Conservation (phyloP, 2,329 filamentous ascomycete genomes). For the Sporothrix globosa region DNA sequence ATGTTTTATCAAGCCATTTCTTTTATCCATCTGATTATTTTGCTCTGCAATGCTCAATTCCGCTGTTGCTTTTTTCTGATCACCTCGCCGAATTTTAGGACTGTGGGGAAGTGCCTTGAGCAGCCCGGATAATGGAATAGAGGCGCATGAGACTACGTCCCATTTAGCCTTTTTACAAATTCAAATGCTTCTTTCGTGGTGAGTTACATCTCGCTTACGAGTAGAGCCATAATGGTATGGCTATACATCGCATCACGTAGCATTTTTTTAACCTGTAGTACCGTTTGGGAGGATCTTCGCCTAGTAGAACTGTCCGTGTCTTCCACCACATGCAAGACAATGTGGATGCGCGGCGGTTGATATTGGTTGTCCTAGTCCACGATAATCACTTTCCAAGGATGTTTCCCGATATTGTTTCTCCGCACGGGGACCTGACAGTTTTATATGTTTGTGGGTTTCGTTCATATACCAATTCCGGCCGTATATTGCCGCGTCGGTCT, state of each 20-base stretch:
- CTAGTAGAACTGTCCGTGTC: neutral
- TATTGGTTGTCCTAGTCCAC: slow-evolving; percentile 2
- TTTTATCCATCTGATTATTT: neutral
- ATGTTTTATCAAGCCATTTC: neutral
- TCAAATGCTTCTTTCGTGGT: neutral
- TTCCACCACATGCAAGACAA: too few relatives aligned
- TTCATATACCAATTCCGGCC: neutral
- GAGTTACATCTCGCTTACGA: neutral
- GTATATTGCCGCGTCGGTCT: slow-evolving; percentile 19
- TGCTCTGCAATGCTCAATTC: neutral
- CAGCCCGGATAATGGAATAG: slow-evolving; percentile 8
- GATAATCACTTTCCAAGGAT: neutral
- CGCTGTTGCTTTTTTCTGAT: neutral
- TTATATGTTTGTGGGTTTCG: neutral
- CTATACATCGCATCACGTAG: neutral
- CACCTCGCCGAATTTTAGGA: neutral
- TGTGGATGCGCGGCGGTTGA: neutral
- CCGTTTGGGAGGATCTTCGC: neutral
- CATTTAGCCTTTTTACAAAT: slow-evolving; percentile 18
- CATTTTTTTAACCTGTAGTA: neutral
- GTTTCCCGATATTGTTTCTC: slow-evolving; percentile 30
- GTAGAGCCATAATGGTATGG: neutral
- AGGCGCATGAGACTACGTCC: neutral
- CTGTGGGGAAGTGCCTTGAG: neutral
- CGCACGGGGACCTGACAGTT: neutral